Base-by-base conservation (phyloP, 2,329 filamentous ascomycete species). In the Dichotomopilus funicola region DNA sequence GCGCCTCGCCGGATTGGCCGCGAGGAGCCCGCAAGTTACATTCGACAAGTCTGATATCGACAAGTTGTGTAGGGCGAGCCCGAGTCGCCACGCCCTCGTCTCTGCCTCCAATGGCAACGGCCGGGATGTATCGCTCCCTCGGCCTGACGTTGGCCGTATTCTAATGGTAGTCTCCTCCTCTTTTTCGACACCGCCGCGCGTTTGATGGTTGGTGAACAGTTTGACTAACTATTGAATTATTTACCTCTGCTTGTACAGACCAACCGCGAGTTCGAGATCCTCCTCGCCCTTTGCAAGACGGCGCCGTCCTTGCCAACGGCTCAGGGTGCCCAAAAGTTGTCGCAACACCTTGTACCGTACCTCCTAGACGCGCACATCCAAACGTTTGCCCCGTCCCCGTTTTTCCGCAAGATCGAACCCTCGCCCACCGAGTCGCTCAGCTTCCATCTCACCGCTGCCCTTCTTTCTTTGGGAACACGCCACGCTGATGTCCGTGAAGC, bases 261-360 rank as follows among this genome's bases (percentile, higher is more conserved):
- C 52, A 83, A 91, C 53, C 86, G 89, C 65, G 95, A 99, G 76
- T 86, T 96, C 63, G 92, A 99, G 70, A 88, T 95, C 52, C 79
- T 99, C 33, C 75, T 97, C 33, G 90, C 94, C 44, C 78, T 99
- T 33, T 97, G 92, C 76, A 92, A 91, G 73, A 89, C 92, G 52
- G 89, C 91, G 3, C 87, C 90, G 4, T 80, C 83, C 31, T 78
- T 97, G 33, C 79, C 85, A 51, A 85, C 83, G 46, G 71, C 75
- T 43, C 82, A 89, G 58, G 87, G 88, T 66, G 91, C 91, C 34
- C 83, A 88, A 65, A 87, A 84, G 64, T 81, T 99, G 41, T 81
- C 86, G n/a, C 77, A 79, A 37, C 91, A 95, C 63, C 75, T 99
- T 42, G 81, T 85, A 6, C 87, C 87, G 5, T 97, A 97, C 70